Percentiles rank a stretch among this genome's conserved stretches.
These are phyloP conservation scores for Trichophyton schoenleinii DNA, from an alignment of 2,329 filamentous ascomycete species.

Conservation along the genomic window DNA sequence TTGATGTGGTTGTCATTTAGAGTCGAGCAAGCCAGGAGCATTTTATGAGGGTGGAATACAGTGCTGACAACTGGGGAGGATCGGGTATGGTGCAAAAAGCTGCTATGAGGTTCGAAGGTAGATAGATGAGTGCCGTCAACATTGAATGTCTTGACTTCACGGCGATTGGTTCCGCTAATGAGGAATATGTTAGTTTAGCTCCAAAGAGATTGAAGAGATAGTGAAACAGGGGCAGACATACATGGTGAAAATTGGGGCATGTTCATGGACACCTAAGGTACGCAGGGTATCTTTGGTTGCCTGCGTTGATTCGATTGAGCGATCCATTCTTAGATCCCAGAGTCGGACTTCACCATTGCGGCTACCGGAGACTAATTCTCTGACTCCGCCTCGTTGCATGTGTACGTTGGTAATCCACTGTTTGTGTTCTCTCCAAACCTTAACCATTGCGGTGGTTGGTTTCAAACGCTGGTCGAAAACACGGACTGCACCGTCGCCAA, in stretches of 20 bases:
- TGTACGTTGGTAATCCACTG: conserved; percentile 95
- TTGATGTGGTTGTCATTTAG: conserved; percentile 84
- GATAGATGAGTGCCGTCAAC: conserved; percentile 69
- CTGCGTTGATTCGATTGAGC: conserved; percentile 58
- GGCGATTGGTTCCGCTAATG: conserved; percentile 68
- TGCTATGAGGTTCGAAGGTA: conserved; percentile 77
- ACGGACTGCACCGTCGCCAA: conserved; percentile 85
- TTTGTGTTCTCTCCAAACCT: conserved; percentile 90
- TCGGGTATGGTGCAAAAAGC: conserved; percentile 69
- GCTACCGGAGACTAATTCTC: conserved; percentile 81
- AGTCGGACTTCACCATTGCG: conserved; percentile 86
- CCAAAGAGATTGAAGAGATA: not conserved
- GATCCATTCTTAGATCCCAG: conserved; percentile 89
- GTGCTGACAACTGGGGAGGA: conserved; percentile 74
- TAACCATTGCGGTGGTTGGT: conserved; percentile 82
- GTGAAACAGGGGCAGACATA: conserved; percentile 39
- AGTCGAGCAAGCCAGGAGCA: conserved; percentile 78
- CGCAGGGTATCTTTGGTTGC: conserved; percentile 66
- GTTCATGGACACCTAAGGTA: conserved; percentile 86
- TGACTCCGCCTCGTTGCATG: conserved; percentile 87
- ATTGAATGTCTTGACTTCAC: conserved; percentile 86
- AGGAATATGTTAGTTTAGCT: conserved; percentile 9
- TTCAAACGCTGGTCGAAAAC: conserved; percentile 83
- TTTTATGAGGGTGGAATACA: conserved; percentile 88
- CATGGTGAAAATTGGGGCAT: conserved; percentile 90